Evolutionary conservation across 179 eudicot species (phyloP).

Genomic region (Silene noctiflora): DNA sequence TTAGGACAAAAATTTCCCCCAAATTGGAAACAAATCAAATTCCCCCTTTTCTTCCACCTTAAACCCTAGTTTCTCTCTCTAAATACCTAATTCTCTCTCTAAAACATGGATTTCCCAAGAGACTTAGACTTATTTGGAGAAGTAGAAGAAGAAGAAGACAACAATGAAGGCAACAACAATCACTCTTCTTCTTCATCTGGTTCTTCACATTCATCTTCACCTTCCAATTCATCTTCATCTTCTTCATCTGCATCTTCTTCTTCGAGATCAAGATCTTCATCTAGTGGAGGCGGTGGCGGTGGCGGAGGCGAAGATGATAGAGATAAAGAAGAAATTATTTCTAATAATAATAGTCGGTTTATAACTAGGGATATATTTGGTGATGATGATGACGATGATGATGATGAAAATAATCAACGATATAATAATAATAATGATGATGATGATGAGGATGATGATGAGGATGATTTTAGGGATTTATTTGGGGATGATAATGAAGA

Average conservation of each 20-base stretch:
- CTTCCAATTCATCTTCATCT: conserved; percentile 13
- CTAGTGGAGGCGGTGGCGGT: conserved; percentile 38
- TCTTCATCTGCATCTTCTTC: neutral
- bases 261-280: conserved; percentile 8
- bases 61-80: conserved; percentile 8
- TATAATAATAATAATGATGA: neutral
- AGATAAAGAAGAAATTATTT: conserved; percentile 30
- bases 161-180: neutral
- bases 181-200: neutral
- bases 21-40: neutral
- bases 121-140: conserved; percentile 10
- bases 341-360: conserved; percentile 29
- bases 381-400: conserved; percentile 31
- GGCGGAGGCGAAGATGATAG: conserved; percentile 41
- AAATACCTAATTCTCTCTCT: neutral
- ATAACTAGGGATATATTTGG: conserved; percentile 39
- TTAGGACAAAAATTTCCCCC: neutral
- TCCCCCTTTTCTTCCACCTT: neutral
- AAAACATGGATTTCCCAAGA: conserved; percentile 1
- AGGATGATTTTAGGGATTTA: conserved; percentile 57
- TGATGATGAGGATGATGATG: conserved; percentile 20
- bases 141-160: neutral
- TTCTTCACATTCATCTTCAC: conserved; percentile 11
- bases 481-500: conserved; percentile 95
- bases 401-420: conserved; percentile 24